Base-by-base conservation (phyloP, 345 rosid genomes). In the Eucalyptus coolabah region DNA sequence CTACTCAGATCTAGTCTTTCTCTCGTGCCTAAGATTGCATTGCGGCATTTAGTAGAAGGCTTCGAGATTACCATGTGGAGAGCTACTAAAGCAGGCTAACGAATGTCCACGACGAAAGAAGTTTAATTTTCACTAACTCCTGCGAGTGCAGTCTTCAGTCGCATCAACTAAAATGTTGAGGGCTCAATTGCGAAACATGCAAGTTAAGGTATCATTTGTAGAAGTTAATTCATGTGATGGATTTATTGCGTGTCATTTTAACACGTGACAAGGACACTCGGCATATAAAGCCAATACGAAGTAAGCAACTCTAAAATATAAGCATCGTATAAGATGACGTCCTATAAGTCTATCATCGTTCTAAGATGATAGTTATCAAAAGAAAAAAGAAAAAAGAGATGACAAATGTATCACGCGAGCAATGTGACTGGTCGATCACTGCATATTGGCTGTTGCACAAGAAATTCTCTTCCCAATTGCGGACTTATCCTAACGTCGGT, bases 161-260 rank as follows among this genome's bases (percentile, higher is more conserved):
- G 28, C 47, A 12, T 77, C 15, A 12, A 77, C 28, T 21, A 21
- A 21, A 77, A 37, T 21, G 23, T 77, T 12, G 83, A 11, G 83
- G 26, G 24, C 83, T 37, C 47, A 77, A 21, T 11, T 77, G 47
- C 28, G 28, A 40, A 37, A 11, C 47, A 77, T 11, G 45, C 19
- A 1, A 67, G 7, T 69, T 17, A 10, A 19, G 44, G 82, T 37
- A 37, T 9, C 34, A 32, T 32, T 18, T 8, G 81, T 34, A 34
- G 44, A 9, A 34, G 81, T 32, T 32, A 32, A 16, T 32, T 30
- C 72, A 63, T 63, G 72, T 12, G 34, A 63, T 63, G 72, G 34
- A 30, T 30, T 0, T n/a, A 14, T 63, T 30, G 72, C 40, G 0
- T 15, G 21, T 32, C 11, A 0, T 67, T n/a, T 16, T 32, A 32